A percentile compares a stretch with the other conserved stretches of the same genome.
Evolutionary conservation across 176 grass and related monocot genomes (phyloP).

Genomic region (Poa annua): DNA sequence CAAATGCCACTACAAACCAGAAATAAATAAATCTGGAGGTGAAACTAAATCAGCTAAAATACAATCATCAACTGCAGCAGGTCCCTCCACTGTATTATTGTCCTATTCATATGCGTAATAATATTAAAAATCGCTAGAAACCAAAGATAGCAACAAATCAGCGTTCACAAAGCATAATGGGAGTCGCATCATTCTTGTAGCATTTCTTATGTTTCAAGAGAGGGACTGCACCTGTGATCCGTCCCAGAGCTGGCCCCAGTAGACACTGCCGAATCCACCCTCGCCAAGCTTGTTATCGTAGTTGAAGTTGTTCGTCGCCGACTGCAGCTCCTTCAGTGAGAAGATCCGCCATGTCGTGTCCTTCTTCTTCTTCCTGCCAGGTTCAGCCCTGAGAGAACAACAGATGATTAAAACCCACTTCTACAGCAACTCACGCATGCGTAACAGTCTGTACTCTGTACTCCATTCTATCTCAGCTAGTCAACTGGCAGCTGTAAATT

Average conservation of each 20-base stretch:
- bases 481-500: background rate
- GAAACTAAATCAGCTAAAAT: conserved; percentile 25
- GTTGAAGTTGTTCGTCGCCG: conserved; percentile 89
- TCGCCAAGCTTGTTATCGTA: conserved; percentile 96
- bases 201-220: conserved; percentile 18
- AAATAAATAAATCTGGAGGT: background rate
- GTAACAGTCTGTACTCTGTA: background rate
- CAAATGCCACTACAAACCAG: background rate
- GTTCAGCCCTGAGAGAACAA: conserved; percentile 51
- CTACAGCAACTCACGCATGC: background rate
- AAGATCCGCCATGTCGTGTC: conserved; percentile 67
- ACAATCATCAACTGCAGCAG: conserved; percentile 28
- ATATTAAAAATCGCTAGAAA: background rate
- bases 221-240: conserved; percentile 76
- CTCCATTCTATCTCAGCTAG: conserved; percentile 12
- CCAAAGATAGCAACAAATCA: background rate
- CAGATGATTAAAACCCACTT: background rate
- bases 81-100: background rate
- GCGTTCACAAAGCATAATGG: background rate
- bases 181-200: background rate
- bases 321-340: conserved; percentile 83
- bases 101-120: conserved; percentile 5
- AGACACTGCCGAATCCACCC: conserved; percentile 92
- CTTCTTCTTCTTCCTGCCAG: conserved; percentile 71
- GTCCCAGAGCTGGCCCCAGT: conserved; percentile 96